These are phyloP conservation scores for Saposhnikovia divaricata DNA, from an alignment of 129 eudicot species.

Conservation along the genomic window DNA sequence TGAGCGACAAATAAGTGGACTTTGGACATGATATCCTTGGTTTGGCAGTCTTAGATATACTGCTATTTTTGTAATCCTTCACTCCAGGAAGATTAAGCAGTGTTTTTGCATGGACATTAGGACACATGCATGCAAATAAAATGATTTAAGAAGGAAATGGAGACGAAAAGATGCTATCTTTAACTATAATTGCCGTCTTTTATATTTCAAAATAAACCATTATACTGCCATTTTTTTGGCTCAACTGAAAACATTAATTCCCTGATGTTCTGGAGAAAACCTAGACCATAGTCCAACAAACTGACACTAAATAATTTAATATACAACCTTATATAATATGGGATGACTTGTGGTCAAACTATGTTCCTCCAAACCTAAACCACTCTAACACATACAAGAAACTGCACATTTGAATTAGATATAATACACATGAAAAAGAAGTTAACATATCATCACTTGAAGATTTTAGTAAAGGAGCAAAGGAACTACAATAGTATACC, in stretches of 20 bases:
- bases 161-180: background rate
- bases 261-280: background rate
- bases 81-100: background rate
- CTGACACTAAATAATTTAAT: background rate
- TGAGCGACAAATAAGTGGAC: background rate
- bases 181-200: too few species aligned
- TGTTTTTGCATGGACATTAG: background rate
- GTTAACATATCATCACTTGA: background rate
- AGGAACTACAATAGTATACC: constrained; percentile 25
- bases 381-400: background rate
- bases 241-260: background rate
- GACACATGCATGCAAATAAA: background rate
- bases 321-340: background rate
- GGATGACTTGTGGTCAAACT: background rate
- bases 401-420: background rate
- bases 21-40: background rate
- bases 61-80: background rate
- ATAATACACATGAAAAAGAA: background rate
- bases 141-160: background rate
- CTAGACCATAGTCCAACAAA: background rate
- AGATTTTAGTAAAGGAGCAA: background rate
- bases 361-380: background rate
- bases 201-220: background rate
- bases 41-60: too few species aligned
- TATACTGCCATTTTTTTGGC: background rate